phyloP scores from a whole-genome alignment of 495 filamentous ascomycete genomes.

The Thozetella sp. region DNA sequence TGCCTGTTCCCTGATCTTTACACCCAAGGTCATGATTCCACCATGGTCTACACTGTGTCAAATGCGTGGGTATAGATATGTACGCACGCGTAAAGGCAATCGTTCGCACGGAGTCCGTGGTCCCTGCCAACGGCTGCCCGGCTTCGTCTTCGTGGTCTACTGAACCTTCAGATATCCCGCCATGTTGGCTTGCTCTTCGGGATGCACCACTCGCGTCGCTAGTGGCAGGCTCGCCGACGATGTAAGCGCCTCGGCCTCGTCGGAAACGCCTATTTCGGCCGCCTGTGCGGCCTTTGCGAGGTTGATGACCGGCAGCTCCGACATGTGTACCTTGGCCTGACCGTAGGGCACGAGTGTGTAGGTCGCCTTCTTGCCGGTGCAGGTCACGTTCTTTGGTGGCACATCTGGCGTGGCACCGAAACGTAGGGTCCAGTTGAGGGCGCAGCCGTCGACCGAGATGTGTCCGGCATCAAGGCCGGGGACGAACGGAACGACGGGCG shows the following conservation, averaged over 20 bases:
- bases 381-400: constrained; percentile 26
- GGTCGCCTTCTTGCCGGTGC: constrained; percentile 23
- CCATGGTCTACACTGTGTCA: too few species aligned
- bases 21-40: too few species aligned
- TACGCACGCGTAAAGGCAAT: too few species aligned
- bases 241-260: too few species aligned
- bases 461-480: constrained; percentile 47
- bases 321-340: constrained; percentile 60
- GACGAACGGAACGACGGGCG: constrained; percentile 36
- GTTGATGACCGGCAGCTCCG: constrained; percentile 48
- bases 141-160: too few species aligned
- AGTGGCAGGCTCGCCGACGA: too few species aligned
- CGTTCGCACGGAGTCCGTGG: too few species aligned
- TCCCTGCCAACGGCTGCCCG: too few species aligned
- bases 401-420: constrained; percentile 45
- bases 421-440: constrained; percentile 54
- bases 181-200: background rate
- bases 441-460: constrained; percentile 52
- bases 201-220: background rate
- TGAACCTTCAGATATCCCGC: background rate
- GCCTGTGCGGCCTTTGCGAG: background rate
- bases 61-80: too few species aligned
- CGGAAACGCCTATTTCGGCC: background rate
- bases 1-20: too few species aligned
- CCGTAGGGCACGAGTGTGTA: constrained; percentile 57